Evolutionary conservation across 768 basidiomycete genomes (phyloP), one percentile per base, ranked within the genome.

Genomic region (Pulveroboletus sp.): DNA sequence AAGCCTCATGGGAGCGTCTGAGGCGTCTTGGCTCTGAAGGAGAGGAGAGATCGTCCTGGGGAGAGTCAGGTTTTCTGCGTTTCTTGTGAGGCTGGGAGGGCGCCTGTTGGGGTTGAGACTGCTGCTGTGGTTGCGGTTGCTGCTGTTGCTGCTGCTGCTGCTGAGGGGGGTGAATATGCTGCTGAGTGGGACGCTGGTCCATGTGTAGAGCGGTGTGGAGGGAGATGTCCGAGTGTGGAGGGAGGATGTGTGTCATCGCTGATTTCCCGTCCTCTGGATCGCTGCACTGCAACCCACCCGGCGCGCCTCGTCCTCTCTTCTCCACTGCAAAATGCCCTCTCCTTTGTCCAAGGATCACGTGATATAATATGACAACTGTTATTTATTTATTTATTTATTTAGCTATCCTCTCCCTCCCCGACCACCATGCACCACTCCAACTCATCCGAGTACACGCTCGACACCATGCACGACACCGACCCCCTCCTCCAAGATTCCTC

Each of bases 1-100:
- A 93, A 55, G 90, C 89, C 73, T 93, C 90, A 72, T 93, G 90
- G 62, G 89, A 90, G 65, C 90, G 82, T 60, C 90, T 77, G 62
- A 93, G 78, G 48, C 89, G 80, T 62, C 90, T 79, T 39, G 88
- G 85, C 68, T 90, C 89, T 48, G 83, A 77, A 38, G 82, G 71
- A 15, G 78, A 69, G 33, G 71, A 61, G 39, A 71, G 69, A n/a
- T 82, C 84, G 47, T 82, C 83, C 11, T 73, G 74, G 26, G 72
- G 73, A 3, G 73, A 71, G 43, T 83, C 82, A 2, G 72, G 70
- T 69, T 84, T 84, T 73, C 76, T 77, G 41, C 80, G 73, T 68
- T 84, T 87, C 69, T 79, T 79, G 53, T 69, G 55, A 21, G 72
- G 57, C 24, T 71, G 54, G 1, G 61, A 52, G 27, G 70, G 73